Base-by-base conservation (phyloP, 305 asterid species). In the Plantago coronopus region DNA sequence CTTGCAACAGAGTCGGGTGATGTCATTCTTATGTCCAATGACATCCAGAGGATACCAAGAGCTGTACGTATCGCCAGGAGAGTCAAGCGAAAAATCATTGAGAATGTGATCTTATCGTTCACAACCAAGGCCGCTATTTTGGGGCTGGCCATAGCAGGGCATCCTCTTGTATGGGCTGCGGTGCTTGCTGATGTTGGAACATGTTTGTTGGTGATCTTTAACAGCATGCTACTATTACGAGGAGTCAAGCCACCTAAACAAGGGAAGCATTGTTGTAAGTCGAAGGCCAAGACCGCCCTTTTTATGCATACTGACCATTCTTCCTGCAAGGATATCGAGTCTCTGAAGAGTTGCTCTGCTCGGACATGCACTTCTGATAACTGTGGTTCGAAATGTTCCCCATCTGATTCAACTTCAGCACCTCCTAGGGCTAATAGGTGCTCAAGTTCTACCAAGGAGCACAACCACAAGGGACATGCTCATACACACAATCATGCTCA, bases 91-190 rank as follows among this genome's bases (percentile, higher is more conserved):
- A 91, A 91, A 57, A 67, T 91, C 1, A 53, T 83, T 13, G 88
- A 91, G 71, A 91, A 91, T 51, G 85, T 88, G 65, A 16, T 85
- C 12, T 22, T 86, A 0, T 77, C 96, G 0, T 5, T 83, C 18
- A 10, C 67, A 10, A 82, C 88, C 9, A 91, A 91, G 69, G 83
- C 69, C 14, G 90, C 76, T n/a, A 76, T 91, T 9, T 12, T 91
- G 4, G 94, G 71, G n/a, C 38, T 88, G 58, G 97, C 96, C 63
- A 63, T 91, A 23, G 91, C 84, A 7, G 98, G 98, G 6, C 81
- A 91, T 74, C 98, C 98, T 0, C 75, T 88, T 0, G 96, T 91
- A 7, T 91, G 98, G 98, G 95, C 88, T 5, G 98, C 98, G 0
- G 91, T 91, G 27, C 78, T 91, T 0, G 45, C 85, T 0, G 96